These are phyloP conservation scores for Saturnispora mendoncae DNA, from an alignment of 805 yeast species.

Conservation along the genomic window DNA sequence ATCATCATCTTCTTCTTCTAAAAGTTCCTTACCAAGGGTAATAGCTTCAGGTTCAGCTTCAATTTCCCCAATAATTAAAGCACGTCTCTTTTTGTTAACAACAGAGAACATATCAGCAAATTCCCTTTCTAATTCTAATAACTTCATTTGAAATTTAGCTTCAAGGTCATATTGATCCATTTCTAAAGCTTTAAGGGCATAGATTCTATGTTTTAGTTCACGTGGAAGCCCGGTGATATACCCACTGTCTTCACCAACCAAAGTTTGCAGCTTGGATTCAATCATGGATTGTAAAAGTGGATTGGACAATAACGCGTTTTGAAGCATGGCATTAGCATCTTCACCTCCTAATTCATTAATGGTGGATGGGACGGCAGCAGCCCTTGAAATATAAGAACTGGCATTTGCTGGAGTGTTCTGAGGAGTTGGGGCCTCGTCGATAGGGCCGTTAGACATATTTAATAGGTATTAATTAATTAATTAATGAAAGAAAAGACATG, in stretches of 20 bases:
- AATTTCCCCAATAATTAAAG: conserved; percentile 58
- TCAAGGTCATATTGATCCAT: conserved; percentile 72
- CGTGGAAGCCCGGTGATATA: conserved; percentile 72
- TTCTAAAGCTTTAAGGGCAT: conserved; percentile 77
- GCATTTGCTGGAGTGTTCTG: conserved; percentile 95
- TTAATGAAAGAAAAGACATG: not conserved
- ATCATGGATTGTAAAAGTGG: conserved; percentile 82
- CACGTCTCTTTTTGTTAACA: conserved; percentile 61
- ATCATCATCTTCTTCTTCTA: conserved; percentile 36
- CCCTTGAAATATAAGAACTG: conserved; percentile 54
- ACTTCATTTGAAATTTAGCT: conserved; percentile 83
- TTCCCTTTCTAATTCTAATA: conserved; percentile 77
- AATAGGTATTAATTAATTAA: not conserved
- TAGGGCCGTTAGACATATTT: conserved; percentile 3
- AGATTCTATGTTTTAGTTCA: conserved; percentile 64
- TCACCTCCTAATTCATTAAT: conserved; percentile 66
- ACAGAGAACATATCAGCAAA: conserved; percentile 68
- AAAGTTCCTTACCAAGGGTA: conserved; percentile 33
- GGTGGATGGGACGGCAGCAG: conserved; percentile 54
- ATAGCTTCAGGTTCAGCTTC: conserved; percentile 74
- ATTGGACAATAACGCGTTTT: conserved; percentile 41
- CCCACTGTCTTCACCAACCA: conserved; percentile 82
- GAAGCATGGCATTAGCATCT: no score
- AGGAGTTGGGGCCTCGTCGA: conserved; percentile 81
- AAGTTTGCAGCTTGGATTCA: conserved; percentile 76